Conservation (phyloP, 78 protist genomes). For the Dictyostelium discoideum region DNA sequence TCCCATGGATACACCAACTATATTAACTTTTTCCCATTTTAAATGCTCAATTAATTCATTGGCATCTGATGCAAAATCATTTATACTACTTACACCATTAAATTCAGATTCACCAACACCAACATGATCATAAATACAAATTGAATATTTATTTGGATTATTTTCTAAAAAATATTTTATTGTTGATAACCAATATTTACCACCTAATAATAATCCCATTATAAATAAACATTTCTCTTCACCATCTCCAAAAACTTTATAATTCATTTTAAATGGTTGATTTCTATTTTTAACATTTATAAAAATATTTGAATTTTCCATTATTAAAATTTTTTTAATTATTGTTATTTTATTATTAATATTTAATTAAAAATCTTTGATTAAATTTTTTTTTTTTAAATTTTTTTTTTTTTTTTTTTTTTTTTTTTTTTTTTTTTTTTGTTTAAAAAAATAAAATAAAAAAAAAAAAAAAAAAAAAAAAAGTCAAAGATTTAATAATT, state of each 20-base stretch:
- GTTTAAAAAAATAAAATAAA: no score
- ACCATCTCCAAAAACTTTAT: not conserved
- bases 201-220: not conserved
- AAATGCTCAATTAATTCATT: slow-evolving; percentile 60
- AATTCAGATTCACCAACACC: not conserved
- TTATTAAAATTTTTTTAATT: no score
- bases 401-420: no score
- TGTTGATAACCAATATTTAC: not conserved
- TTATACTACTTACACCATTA: not conserved
- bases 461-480: no score
- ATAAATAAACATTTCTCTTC: not conserved
- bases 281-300: not conserved
- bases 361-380: no score
- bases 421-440: no score
- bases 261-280: not conserved
- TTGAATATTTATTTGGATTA: not conserved
- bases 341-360: no score
- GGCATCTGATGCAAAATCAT: slow-evolving; percentile 50
- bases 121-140: not conserved
- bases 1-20: slow-evolving; percentile 75
- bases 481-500: no score
- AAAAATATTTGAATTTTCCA: not conserved
- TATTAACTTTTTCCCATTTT: slow-evolving; percentile 36
- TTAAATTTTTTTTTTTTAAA: no score
- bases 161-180: not conserved